Percentiles rank a stretch among this genome's conserved stretches.
Conservation (phyloP, 2,329 filamentous ascomycete species). For the Trichoderma oligosporum region DNA sequence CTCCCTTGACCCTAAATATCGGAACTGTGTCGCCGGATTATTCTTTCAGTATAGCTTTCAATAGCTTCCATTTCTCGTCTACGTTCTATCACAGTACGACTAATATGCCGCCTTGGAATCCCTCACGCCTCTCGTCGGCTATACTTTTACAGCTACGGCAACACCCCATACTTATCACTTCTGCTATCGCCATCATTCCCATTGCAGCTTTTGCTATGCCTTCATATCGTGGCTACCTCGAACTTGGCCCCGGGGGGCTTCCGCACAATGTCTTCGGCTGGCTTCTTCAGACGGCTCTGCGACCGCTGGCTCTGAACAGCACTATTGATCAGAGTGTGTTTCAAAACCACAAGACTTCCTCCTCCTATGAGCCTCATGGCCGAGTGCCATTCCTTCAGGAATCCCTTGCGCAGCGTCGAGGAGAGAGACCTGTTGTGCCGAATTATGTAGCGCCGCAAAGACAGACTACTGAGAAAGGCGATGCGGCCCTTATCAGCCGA, state of each 20-base stretch:
- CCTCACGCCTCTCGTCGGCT: not conserved
- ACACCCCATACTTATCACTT: conserved; percentile 5
- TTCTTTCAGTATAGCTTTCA: not conserved
- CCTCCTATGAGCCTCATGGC: conserved; percentile 28
- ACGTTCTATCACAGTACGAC: not conserved
- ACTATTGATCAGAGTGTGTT: conserved; percentile 30
- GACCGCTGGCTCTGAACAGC: conserved; percentile 34
- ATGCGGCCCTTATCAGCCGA: conserved; percentile 13
- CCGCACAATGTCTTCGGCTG: conserved; percentile 43
- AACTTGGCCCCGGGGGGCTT: conserved; percentile 42
- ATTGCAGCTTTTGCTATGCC: conserved; percentile 24
- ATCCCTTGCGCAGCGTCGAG: conserved; percentile 22
- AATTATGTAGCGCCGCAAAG: conserved; percentile 38
- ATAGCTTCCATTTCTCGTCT: not conserved
- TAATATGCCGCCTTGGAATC: not conserved
- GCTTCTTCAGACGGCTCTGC: conserved; percentile 35
- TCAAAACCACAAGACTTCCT: conserved; percentile 23
- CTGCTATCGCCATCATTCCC: conserved; percentile 2
- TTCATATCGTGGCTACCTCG: conserved; percentile 40
- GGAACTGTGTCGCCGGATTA: not conserved
- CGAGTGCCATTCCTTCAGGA: conserved; percentile 24
- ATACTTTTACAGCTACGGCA: not conserved
- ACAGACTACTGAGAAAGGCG: conserved; percentile 31
- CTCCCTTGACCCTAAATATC: too few species aligned
- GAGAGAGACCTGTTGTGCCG: conserved; percentile 33